Evolutionary conservation across 495 filamentous ascomycete genomes (phyloP).

Genomic region (Talaromyces stipitatus): DNA sequence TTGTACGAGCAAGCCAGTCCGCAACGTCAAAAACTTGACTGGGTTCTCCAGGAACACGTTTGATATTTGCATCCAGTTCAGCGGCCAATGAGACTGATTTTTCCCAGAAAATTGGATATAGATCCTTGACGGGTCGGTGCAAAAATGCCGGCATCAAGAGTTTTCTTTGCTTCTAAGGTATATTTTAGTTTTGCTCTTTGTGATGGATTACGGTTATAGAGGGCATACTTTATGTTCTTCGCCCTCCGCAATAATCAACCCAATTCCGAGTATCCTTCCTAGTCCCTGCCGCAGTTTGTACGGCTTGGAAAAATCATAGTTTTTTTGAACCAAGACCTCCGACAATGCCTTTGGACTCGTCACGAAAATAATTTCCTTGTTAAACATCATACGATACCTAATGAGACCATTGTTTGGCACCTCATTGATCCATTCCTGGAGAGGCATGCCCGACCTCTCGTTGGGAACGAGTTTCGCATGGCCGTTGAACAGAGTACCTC

Average conservation of each 20-base stretch:
- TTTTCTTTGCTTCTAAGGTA: slow-evolving; percentile 44
- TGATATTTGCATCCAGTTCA: not conserved
- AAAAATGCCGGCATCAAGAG: slow-evolving; percentile 63
- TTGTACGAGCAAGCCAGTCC: slow-evolving; percentile 42
- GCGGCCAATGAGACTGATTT: slow-evolving; percentile 24
- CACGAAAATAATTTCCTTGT: slow-evolving; percentile 15
- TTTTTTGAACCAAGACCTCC: slow-evolving; percentile 16
- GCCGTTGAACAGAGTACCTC: not conserved
- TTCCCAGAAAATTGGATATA: slow-evolving; percentile 64
- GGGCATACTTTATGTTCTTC: slow-evolving; percentile 8
- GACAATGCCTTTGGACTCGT: slow-evolving; percentile 14
- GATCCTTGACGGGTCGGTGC: slow-evolving; percentile 61
- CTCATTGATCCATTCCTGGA: slow-evolving; percentile 17
- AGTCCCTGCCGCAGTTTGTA: slow-evolving; percentile 11
- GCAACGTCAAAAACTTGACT: slow-evolving; percentile 43
- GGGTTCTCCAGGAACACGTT: slow-evolving; percentile 10
- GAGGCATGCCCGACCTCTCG: slow-evolving; percentile 4
- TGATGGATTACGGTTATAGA: not conserved
- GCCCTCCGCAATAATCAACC: slow-evolving; percentile 18
- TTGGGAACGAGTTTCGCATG: not conserved
- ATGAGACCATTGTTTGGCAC: slow-evolving; percentile 25
- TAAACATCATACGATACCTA: slow-evolving; percentile 15
- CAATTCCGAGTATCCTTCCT: slow-evolving; percentile 13
- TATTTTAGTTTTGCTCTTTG: slow-evolving; percentile 1
- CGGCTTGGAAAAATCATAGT: slow-evolving; percentile 19